Conservation (phyloP, 208 protist species). For the Trypanosoma cruzi region DNA sequence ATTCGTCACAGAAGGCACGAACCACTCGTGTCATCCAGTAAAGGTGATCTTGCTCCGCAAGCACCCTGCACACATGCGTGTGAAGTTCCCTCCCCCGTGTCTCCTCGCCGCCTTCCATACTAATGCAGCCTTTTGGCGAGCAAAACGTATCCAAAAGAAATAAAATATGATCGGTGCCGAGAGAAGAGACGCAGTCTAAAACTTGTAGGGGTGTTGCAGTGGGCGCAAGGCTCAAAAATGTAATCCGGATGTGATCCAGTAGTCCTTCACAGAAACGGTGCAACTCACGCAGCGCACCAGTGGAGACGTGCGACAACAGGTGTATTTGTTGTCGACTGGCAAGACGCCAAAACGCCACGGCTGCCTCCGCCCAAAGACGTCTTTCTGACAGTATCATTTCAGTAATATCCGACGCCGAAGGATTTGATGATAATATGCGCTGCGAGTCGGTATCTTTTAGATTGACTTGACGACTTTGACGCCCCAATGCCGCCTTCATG, state of each 20-base stretch:
- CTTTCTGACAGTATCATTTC: slow-evolving; percentile 24
- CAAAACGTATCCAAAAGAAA: slow-evolving; percentile 62
- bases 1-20: slow-evolving; percentile 56
- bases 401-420: background rate
- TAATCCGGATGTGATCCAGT: slow-evolving; percentile 45
- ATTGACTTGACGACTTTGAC: slow-evolving; percentile 11
- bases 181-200: slow-evolving; percentile 16
- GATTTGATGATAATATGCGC: background rate
- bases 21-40: slow-evolving; percentile 42
- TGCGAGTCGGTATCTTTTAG: background rate
- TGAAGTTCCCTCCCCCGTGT: slow-evolving; percentile 15
- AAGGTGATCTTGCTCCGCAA: slow-evolving; percentile 30
- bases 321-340: slow-evolving; percentile 48
- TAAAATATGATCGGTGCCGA: slow-evolving; percentile 51
- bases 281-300: slow-evolving; percentile 36
- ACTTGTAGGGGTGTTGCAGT: background rate
- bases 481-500: slow-evolving; percentile 36
- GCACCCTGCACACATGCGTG: slow-evolving; percentile 11
- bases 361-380: slow-evolving; percentile 69
- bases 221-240: slow-evolving; percentile 11
- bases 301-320: slow-evolving; percentile 59
- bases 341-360: slow-evolving; percentile 67
- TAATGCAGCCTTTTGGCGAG: slow-evolving; percentile 38
- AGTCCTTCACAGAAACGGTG: slow-evolving; percentile 38
- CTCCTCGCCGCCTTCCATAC: slow-evolving; percentile 44